These are phyloP conservation scores for Urostyla sp. DNA, from an alignment of 73 alveolate species.

Conservation along the genomic window DNA sequence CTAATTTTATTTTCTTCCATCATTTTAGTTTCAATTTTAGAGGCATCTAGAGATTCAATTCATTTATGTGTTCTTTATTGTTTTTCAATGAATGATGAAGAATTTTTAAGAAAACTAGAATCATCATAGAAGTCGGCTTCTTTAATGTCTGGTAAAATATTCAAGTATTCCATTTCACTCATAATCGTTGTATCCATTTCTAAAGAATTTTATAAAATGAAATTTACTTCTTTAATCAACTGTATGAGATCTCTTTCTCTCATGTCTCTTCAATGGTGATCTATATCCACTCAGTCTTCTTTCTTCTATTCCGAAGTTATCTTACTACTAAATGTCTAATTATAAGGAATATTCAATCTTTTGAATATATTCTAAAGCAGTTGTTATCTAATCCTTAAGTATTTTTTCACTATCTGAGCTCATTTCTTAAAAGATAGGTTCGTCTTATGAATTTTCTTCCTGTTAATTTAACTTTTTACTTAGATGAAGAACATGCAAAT, in stretches of 20 bases:
- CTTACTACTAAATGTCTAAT: not conserved
- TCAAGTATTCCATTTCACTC: constrained; percentile 42
- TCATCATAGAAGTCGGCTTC: too few relatives aligned
- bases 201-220: not conserved
- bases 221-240: constrained; percentile 10
- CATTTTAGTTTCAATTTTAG: constrained; percentile 4
- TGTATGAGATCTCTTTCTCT: constrained; percentile 18
- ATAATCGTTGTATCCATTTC: constrained; percentile 52
- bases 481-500: constrained; percentile 38
- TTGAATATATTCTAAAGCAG: constrained; percentile 7
- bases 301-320: not conserved
- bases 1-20: constrained; percentile 24
- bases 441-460: not conserved
- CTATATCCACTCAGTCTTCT: constrained; percentile 1
- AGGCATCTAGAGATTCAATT: too few relatives aligned
- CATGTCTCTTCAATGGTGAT: not conserved
- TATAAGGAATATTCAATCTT: constrained; percentile 1
- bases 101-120: constrained; percentile 26
- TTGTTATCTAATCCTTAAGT: constrained; percentile 33
- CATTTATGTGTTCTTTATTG: too few relatives aligned
- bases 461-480: constrained; percentile 23
- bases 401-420: constrained; percentile 44
- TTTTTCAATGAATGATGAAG: too few relatives aligned
- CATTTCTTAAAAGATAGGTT: constrained; percentile 7
- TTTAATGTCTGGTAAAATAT: constrained; percentile 41